Base-by-base conservation (phyloP, 257 asterid species). In the Jacaranda copaia region DNA sequence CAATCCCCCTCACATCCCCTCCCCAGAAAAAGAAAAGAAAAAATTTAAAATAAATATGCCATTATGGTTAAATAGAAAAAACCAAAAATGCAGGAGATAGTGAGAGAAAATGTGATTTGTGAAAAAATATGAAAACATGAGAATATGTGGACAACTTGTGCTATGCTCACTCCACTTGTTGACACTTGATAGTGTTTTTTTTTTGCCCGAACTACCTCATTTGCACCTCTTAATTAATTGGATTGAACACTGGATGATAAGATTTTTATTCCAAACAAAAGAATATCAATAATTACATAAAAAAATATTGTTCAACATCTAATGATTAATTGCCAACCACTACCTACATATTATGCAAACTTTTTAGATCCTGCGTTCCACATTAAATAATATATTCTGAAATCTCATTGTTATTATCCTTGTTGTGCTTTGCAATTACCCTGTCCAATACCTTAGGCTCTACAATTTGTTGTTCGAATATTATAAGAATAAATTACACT, bases 221-320 rank as follows among this genome's bases (percentile, higher is more conserved):
- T 32, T 4, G 4, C 61, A n/a, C 61, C 61, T 55, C 18, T 57
- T 14, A 57, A 19, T 57, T 53, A 3, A 4, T 42, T 42, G 5
- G 5, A 5, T 5, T 4, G 46, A 42, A 6, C 5, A 4, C 0
- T 42, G 8, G 5, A 52, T 14, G 18, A 58, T 8, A 7, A 35
- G 15, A 32, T 0, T 11, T 13, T 36, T 15, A 38, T 40, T 63
- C 6, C 7, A 38, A 32, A 63, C 32, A 3, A 15, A 63, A 63
- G 62, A 57, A 7, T 57, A 8, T 63, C 69, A 63, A 63, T 63
- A 63, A 63, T 63, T 63, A 25, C 69, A 38, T 36, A 32, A 20
- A 18, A 18, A 25, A 25, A 58, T 11, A 58, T 58, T 18, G 40
- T 19, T 10, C 39, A 38, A 40, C 49, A 39, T 40, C 69, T 49